Base-by-base conservation (phyloP, 2,329 filamentous ascomycete genomes). In the Cryphonectria naterciae region DNA sequence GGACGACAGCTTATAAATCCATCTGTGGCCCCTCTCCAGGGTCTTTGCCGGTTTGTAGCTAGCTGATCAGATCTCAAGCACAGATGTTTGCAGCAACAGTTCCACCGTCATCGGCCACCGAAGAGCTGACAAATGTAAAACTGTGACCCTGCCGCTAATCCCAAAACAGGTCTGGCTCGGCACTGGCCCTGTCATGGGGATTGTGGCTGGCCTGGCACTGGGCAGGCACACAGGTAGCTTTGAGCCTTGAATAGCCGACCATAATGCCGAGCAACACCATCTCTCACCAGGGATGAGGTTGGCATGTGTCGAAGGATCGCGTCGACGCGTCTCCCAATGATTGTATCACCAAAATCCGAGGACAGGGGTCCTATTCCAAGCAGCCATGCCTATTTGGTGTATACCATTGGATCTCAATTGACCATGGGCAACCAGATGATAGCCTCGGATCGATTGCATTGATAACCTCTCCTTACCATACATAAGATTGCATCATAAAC, bases 251-350 rank as follows among this genome's bases (percentile, higher is more conserved):
- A 15, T 58, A 58, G 54, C 54, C 54, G 54, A 56, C 28, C 25
- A 35, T 22, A 62, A 13, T 64, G 61, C 61, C 61, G 61, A 63
- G 19, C 25, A 46, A 43, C 22, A 13, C 41, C n/a, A 25, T 19
- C 22, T 63, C 37, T 46, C 61, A 10, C 58, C 22, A 63, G 60
- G 32, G 32, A 19, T 41, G 15, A 35, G 35, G 25, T 15, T 60
- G 46, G 41, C 32, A 61, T 32, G 19, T 46, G 39, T 49, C 19
- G 46, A 35, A 37, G 63, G 63, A 32, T 68, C 66, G 66, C 66
- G 66, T 68, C 56, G 32, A 68, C 66, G 66, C 66, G 66, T 68
- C 54, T 67, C 52, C 65, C 39, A 28, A 10, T 49, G 32, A 58
- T 54, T 28, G 10, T 46, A 28, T 65, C 63, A 46, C 28, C 63